Base-by-base conservation (phyloP, 2,329 filamentous ascomycete genomes). In the Aspergillus sp. region DNA sequence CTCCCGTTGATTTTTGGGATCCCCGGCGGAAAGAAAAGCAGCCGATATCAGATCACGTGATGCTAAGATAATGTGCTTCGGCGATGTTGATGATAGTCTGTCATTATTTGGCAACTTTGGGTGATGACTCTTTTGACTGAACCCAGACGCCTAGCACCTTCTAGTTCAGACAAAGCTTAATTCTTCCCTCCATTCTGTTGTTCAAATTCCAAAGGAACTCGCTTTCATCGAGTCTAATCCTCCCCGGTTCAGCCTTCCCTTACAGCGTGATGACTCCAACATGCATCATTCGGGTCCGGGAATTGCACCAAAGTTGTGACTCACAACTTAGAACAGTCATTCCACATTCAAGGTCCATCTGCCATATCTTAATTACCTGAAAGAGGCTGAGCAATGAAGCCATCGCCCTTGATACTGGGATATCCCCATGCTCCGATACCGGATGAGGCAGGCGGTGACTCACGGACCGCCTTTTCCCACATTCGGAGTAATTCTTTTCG, bases 21-120 rank as follows among this genome's bases (percentile, higher is more conserved):
- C 59, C 58, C 64, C 59, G 64, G 64, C 63, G 61, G 63, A 64
- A 68, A 65, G 65, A 66, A 65, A 63, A 58, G 53, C 60, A 51
- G 50, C 65, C 58, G 58, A 61, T 64, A 62, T 51, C 25, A 13
- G 23, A 3, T 60, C 66, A 68, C 65, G 66, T 68, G 66, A 66
- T n/a, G 5, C 2, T 52, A 30, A 39, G 48, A 55, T 47, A 27
- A 39, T n/a, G 30, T n/a, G 15, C 25, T 17, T 8, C 23, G 47
- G 27, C n/a, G 47, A 17, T 8, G n/a, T 32, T 32, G 44, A 38
- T 52, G 30, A 19, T 47, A n/a, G 25, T 30, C 8, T 21, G 1
- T 13, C 2, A 23, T 13, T 23, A 2, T 1, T 10, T 5, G 1
- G 11, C 21, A 21, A 23, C 19, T 23, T 7, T 44, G 19, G 41